Evolutionary conservation across 2,329 filamentous ascomycete species (phyloP).

Genomic region (Diaporthe ampelina): DNA sequence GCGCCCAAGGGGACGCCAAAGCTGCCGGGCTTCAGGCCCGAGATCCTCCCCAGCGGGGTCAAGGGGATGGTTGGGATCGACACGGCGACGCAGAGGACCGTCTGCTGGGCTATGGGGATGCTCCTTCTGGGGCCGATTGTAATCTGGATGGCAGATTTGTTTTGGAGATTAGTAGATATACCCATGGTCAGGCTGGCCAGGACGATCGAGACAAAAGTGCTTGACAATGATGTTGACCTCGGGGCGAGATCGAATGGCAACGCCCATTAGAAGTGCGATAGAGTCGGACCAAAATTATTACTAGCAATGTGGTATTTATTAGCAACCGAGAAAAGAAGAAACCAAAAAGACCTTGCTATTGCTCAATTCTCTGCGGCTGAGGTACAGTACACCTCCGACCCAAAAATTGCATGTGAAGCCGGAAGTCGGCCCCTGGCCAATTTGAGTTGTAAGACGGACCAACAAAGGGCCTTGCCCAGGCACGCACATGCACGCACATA

Average conservation of each 20-base stretch:
- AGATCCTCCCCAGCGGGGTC: slow-evolving; percentile 47
- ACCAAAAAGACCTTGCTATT: not conserved
- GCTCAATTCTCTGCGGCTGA: not conserved
- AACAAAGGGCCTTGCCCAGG: slow-evolving; percentile 14
- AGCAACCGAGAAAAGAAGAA: not conserved
- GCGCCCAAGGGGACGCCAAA: slow-evolving; percentile 45
- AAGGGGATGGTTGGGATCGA: slow-evolving; percentile 52
- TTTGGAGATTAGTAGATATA: slow-evolving; percentile 70
- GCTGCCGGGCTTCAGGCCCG: slow-evolving; percentile 43
- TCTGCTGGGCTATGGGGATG: slow-evolving; percentile 56
- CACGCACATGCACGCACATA: not conserved
- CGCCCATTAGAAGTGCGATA: slow-evolving; percentile 1
- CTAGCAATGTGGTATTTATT: slow-evolving; percentile 1
- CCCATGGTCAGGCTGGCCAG: slow-evolving; percentile 49
- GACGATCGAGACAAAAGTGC: slow-evolving; percentile 45
- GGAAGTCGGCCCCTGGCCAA: slow-evolving; percentile 9
- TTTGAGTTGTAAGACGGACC: slow-evolving; percentile 34
- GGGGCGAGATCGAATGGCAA: slow-evolving; percentile 35
- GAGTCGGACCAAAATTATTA: not conserved
- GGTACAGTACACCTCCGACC: not conserved
- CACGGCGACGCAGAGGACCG: slow-evolving; percentile 48
- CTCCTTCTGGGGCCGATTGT: slow-evolving; percentile 52
- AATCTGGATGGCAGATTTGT: slow-evolving; percentile 70
- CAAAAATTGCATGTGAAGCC: slow-evolving; percentile 15
- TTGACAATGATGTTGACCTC: slow-evolving; percentile 39